phyloP scores from a whole-genome alignment of 179 eudicot genomes.

The Sideroxylon spinosum region DNA sequence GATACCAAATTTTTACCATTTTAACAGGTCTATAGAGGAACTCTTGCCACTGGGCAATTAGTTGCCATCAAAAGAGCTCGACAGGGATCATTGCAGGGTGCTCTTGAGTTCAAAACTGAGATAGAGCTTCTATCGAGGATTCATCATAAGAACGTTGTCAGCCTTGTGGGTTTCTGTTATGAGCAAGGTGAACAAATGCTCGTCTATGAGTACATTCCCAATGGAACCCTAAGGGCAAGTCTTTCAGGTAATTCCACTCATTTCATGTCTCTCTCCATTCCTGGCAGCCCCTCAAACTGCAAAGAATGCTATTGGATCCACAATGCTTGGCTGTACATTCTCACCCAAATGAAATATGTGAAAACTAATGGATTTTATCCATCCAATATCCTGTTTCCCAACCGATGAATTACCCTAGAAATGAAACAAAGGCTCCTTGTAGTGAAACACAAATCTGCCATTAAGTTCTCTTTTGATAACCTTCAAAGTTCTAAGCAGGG shows the following conservation, averaged over 20 bases:
- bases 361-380: too few species aligned
- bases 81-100: constrained; percentile 60
- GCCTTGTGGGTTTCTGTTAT: constrained; percentile 67
- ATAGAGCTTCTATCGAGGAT: constrained; percentile 74
- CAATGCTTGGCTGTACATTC: too few species aligned
- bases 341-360: too few species aligned
- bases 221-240: constrained; percentile 57
- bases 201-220: constrained; percentile 60
- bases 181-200: constrained; percentile 62
- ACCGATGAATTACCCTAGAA: too few species aligned
- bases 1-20: background rate
- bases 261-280: background rate
- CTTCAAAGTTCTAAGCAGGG: constrained; percentile 32
- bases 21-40: constrained; percentile 65
- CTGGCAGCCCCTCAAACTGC: too few species aligned
- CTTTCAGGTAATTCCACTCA: constrained; percentile 47
- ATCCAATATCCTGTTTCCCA: too few species aligned
- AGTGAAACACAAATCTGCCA: too few species aligned
- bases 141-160: constrained; percentile 77
- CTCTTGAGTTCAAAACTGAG: constrained; percentile 60
- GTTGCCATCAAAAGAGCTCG: constrained; percentile 67
- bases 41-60: constrained; percentile 41
- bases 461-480: too few species aligned
- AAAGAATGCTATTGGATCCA: too few species aligned
- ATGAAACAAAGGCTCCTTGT: too few species aligned